phyloP scores from a whole-genome alignment of 2,329 filamentous ascomycete genomes.

The Aspergillus sergii region DNA sequence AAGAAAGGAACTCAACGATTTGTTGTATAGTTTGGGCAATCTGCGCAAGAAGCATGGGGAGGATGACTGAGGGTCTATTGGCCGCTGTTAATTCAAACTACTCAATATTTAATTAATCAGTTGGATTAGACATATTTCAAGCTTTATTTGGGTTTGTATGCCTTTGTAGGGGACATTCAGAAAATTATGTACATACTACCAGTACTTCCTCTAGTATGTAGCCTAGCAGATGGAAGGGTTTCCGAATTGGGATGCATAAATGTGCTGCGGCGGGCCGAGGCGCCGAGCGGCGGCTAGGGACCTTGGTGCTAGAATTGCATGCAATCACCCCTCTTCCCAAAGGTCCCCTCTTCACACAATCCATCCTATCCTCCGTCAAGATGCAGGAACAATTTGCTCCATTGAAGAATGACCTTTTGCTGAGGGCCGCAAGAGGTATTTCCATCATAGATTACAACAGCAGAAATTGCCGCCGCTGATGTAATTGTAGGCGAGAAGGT shows the following conservation, averaged over 20 bases:
- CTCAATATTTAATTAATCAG: not conserved
- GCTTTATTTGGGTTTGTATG: not conserved
- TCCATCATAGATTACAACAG: not conserved
- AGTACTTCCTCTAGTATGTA: not conserved
- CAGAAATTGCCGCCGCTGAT: slow-evolving; percentile 17
- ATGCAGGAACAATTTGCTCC: slow-evolving; percentile 77
- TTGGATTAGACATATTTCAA: not conserved
- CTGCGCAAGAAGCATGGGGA: slow-evolving; percentile 40
- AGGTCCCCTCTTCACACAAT: slow-evolving; percentile 18
- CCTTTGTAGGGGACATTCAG: not conserved
- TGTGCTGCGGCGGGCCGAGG: slow-evolving; percentile 21
- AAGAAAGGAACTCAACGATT: slow-evolving; percentile 36
- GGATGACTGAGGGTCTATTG: slow-evolving; percentile 19
- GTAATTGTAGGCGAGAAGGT: slow-evolving; percentile 73
- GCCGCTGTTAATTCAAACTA: not conserved
- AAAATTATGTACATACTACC: not conserved
- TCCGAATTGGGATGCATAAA: not conserved
- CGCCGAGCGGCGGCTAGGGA: slow-evolving; percentile 14
- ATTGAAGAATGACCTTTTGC: slow-evolving; percentile 87
- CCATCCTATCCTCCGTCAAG: slow-evolving; percentile 29
- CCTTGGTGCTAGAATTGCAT: slow-evolving; percentile 8
- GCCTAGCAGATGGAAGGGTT: not conserved
- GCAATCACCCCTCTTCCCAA: slow-evolving; percentile 26
- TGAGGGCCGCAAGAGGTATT: slow-evolving; percentile 85
- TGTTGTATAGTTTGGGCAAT: slow-evolving; percentile 43